Conservation (phyloP, 2,329 filamentous ascomycete genomes). For the Aspergillus pseudoglaucus region DNA sequence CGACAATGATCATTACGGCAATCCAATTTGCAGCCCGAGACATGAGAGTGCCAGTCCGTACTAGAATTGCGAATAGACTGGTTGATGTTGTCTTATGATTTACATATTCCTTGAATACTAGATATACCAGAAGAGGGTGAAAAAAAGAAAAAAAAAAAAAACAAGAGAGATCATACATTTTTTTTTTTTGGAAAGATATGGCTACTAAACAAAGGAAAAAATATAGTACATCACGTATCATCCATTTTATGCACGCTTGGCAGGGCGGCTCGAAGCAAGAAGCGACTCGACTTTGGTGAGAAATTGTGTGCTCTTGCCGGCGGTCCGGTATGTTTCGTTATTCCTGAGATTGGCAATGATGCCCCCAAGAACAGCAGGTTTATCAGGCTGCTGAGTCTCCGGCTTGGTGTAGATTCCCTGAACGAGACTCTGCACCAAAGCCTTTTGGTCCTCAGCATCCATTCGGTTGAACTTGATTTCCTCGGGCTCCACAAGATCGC, state of each 20-base stretch:
- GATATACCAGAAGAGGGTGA: too few species aligned
- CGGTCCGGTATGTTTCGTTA: conserved; percentile 36
- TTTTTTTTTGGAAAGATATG: too few species aligned
- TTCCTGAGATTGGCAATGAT: conserved; percentile 33
- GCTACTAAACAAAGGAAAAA: too few species aligned
- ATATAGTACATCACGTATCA: too few species aligned
- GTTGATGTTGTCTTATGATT: too few species aligned
- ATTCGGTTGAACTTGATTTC: conserved; percentile 22
- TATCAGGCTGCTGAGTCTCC: conserved; percentile 8
- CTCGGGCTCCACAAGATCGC: conserved; percentile 30
- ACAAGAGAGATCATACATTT: too few species aligned
- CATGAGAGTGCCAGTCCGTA: too few species aligned
- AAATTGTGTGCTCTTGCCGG: conserved; percentile 31
- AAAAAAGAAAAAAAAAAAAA: too few species aligned
- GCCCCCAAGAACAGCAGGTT: conserved; percentile 23
- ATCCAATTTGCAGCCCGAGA: neutral
- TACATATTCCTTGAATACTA: too few species aligned
- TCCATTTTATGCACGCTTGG: conserved; percentile 18
- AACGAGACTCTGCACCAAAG: conserved; percentile 26
- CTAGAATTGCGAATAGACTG: too few species aligned
- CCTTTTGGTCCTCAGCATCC: conserved; percentile 18
- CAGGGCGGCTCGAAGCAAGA: conserved; percentile 21
- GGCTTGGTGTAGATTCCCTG: conserved; percentile 28
- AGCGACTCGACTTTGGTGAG: conserved; percentile 33
- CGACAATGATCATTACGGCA: neutral